Conservation (phyloP, 495 filamentous ascomycete genomes). For the Xylaria longipes region DNA sequence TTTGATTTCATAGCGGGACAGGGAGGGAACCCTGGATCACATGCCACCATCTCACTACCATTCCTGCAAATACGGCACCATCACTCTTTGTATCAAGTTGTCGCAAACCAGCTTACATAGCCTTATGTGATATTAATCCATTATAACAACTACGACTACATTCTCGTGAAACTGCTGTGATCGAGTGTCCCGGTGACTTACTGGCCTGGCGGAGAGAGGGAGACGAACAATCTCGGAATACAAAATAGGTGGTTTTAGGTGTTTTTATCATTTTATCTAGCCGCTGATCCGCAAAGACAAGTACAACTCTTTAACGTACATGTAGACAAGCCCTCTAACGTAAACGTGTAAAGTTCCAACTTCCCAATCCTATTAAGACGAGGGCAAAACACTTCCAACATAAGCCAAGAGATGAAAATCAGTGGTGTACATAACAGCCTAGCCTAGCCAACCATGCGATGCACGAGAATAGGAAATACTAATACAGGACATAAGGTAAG, state of each 20-base stretch:
- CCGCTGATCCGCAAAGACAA: neutral
- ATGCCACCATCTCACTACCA: conserved; percentile 2
- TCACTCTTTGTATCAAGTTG: conserved; percentile 18
- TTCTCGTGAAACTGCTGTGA: neutral
- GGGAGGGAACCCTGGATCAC: neutral
- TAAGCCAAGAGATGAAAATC: neutral
- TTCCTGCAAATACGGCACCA: conserved; percentile 8
- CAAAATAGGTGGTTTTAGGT: neutral
- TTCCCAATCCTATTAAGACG: neutral
- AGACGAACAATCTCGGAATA: neutral
- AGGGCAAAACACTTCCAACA: neutral
- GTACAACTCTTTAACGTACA: neutral
- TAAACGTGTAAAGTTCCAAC: neutral
- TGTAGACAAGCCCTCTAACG: neutral
- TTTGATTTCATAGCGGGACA: neutral
- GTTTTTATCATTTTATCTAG: neutral
- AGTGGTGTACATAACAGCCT: neutral
- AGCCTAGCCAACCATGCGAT: neutral
- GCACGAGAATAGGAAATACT: neutral
- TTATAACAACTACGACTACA: neutral
- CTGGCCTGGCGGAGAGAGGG: neutral
- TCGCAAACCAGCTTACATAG: neutral
- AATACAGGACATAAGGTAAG: neutral
- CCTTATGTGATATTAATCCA: conserved; percentile 14
- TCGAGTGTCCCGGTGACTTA: neutral